These are phyloP conservation scores for Parachaetomium inaequale DNA, from an alignment of 495 filamentous ascomycete species.

Conservation along the genomic window DNA sequence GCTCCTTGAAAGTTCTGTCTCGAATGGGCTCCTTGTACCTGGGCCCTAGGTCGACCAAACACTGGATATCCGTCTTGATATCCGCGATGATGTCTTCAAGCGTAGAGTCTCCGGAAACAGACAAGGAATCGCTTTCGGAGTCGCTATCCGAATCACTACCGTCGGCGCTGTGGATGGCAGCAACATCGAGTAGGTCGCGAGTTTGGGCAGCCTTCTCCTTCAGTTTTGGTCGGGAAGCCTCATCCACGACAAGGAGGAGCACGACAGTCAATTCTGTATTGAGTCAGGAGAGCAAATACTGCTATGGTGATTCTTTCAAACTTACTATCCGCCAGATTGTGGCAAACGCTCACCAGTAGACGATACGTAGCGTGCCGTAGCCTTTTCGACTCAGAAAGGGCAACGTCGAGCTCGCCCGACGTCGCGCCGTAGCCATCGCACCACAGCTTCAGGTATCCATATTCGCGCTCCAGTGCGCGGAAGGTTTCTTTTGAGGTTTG, in stretches of 20 bases:
- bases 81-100: not conserved
- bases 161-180: not conserved
- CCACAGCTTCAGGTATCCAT: not conserved
- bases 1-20: not conserved
- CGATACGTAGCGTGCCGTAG: not conserved
- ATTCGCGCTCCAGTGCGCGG: not conserved
- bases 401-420: not conserved
- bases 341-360: not conserved
- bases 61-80: not conserved
- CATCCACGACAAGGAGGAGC: not conserved
- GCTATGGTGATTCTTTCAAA: not conserved
- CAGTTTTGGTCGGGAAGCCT: not conserved
- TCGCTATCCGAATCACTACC: not conserved
- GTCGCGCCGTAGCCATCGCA: not conserved
- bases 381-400: not conserved
- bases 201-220: not conserved
- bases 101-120: too few relatives aligned
- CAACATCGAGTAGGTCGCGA: not conserved
- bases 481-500: not conserved
- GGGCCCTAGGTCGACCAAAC: not conserved
- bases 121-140: not conserved
- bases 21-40: constrained; percentile 1
- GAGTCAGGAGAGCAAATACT: not conserved
- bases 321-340: not conserved
- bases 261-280: not conserved